These are phyloP conservation scores for Tetrapyrgos nigripes DNA, from an alignment of 1,284 basidiomycete genomes.

Conservation along the genomic window DNA sequence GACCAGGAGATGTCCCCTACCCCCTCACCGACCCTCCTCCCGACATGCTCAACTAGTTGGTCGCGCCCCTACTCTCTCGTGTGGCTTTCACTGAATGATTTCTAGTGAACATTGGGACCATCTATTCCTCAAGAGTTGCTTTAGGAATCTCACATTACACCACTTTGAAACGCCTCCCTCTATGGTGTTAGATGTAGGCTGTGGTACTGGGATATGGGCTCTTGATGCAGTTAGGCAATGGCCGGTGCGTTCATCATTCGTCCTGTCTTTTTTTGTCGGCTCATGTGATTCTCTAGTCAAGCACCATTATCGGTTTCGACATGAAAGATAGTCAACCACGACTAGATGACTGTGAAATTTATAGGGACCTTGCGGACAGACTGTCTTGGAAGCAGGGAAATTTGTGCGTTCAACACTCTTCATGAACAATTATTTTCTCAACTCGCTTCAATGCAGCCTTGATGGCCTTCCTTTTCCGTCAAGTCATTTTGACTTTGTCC, in stretches of 20 bases:
- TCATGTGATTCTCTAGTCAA: conserved; percentile 45
- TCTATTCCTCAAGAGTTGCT: conserved; percentile 60
- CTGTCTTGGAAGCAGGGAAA: conserved; percentile 73
- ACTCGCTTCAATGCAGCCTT: conserved; percentile 45
- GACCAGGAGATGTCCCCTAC: conserved; percentile 55
- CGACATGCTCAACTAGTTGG: conserved; percentile 61
- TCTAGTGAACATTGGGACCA: conserved; percentile 73
- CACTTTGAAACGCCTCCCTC: conserved; percentile 56
- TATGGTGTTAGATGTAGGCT: conserved; percentile 76
- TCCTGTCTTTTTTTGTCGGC: conserved; percentile 11
- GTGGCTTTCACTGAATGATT: conserved; percentile 12
- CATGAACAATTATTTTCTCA: conserved; percentile 12
- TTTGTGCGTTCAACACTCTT: conserved; percentile 48
- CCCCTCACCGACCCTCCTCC: conserved; percentile 54
- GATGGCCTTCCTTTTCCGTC: conserved; percentile 65
- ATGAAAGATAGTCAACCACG: conserved; percentile 62
- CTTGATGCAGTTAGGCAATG: conserved; percentile 70
- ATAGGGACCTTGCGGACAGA: conserved; percentile 50
- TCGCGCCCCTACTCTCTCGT: conserved; percentile 16
- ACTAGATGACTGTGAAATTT: conserved; percentile 41
- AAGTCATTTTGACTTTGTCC: conserved; percentile 66
- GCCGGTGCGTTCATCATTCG: conserved; percentile 51
- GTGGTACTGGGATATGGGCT: conserved; percentile 80
- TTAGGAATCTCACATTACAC: conserved; percentile 58
- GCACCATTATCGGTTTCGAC: conserved; percentile 66